Percentiles rank a stretch among this genome's conserved stretches.
These are phyloP conservation scores for Gastrodia elata DNA, from an alignment of 106 monocot genomes.

Conservation along the genomic window DNA sequence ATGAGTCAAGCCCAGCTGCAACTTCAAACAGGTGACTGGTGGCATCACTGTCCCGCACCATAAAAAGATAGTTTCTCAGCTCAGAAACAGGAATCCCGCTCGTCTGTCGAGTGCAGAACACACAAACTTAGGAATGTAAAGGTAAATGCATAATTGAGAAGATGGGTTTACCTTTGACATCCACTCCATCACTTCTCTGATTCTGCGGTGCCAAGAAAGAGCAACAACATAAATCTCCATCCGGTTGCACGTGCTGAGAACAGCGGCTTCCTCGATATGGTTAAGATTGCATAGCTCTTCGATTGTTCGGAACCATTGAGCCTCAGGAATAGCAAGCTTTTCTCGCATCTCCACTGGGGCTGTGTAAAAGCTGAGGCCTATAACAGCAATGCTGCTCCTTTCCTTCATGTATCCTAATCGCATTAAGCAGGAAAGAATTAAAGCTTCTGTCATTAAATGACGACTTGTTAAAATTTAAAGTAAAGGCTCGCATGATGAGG, in stretches of 20 bases:
- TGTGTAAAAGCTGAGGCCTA: slow-evolving; percentile 86
- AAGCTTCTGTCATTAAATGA: neutral
- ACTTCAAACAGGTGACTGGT: slow-evolving; percentile 92
- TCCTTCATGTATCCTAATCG: slow-evolving; percentile 89
- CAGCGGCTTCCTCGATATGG: slow-evolving; percentile 98
- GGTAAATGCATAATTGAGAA: no score
- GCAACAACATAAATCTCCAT: slow-evolving; percentile 99
- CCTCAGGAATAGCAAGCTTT: slow-evolving; percentile 94
- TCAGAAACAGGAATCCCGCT: slow-evolving; percentile 89
- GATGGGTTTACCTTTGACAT: slow-evolving; percentile 74
- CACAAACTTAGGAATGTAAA: no score
- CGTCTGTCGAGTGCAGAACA: slow-evolving; percentile 34
- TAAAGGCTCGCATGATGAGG: no score
- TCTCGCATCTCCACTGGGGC: slow-evolving; percentile 98
- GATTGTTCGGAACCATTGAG: slow-evolving; percentile 81
- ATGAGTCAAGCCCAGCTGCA: slow-evolving; percentile 88
- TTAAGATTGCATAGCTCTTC: slow-evolving; percentile 72
- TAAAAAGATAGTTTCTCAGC: slow-evolving; percentile 73
- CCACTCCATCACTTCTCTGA: slow-evolving; percentile 94
- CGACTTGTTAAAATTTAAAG: neutral
- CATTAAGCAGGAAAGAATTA: neutral
- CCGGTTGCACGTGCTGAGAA: slow-evolving; percentile 96
- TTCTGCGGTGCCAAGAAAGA: slow-evolving; percentile 87
- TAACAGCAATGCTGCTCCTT: slow-evolving; percentile 83
- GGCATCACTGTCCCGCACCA: slow-evolving; percentile 88